These are phyloP conservation scores for Tulasnella sp. DNA, from an alignment of 768 basidiomycete species.

Conservation along the genomic window DNA sequence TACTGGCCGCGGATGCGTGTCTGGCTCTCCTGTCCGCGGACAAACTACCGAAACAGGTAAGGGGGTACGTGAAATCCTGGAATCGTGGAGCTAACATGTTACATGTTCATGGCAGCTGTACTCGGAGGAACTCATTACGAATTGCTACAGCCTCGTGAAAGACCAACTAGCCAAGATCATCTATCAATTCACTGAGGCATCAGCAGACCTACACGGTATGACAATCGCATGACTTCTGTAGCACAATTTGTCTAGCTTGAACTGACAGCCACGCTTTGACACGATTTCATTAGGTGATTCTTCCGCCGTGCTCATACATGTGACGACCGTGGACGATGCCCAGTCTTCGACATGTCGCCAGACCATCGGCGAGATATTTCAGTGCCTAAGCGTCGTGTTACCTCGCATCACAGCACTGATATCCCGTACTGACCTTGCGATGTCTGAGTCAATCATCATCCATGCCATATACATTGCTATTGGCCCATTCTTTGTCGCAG, in stretches of 20 bases:
- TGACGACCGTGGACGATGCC: conserved; percentile 31
- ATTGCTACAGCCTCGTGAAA: conserved; percentile 65
- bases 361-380: conserved; percentile 48
- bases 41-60: conserved; percentile 74
- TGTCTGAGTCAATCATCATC: conserved; percentile 89
- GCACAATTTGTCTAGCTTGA: conserved; percentile 24
- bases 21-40: conserved; percentile 69
- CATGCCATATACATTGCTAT: conserved; percentile 88
- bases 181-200: conserved; percentile 76
- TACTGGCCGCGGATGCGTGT: conserved; percentile 74
- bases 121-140: conserved; percentile 84
- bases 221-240: conserved; percentile 15
- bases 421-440: conserved; percentile 51
- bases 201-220: conserved; percentile 20
- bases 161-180: conserved; percentile 68
- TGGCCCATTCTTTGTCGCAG: conserved; percentile 87
- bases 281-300: conserved; percentile 13
- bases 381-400: conserved; percentile 56
- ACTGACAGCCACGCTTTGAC: background rate
- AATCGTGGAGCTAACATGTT: background rate
- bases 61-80: too few relatives aligned
- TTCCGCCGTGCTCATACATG: conserved; percentile 32
- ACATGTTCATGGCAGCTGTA: conserved; percentile 52
- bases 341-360: conserved; percentile 23
- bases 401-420: conserved; percentile 68